phyloP scores from a whole-genome alignment of 2,329 filamentous ascomycete species.

The Diaporthe citriasiana region DNA sequence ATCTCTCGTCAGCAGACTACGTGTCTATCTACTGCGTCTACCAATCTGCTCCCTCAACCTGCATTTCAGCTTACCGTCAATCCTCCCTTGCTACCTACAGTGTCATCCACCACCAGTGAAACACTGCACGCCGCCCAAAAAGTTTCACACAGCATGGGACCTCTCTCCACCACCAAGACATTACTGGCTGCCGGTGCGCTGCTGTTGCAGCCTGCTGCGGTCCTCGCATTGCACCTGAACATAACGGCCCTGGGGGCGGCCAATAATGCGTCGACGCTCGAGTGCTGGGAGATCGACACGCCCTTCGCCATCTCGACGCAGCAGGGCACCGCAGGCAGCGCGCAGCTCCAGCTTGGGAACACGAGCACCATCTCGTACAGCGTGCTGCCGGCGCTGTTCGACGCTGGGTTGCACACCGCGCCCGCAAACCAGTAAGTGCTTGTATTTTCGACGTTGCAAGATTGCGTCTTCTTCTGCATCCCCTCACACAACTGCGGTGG shows the following conservation, averaged over 20 bases:
- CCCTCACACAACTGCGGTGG: not conserved
- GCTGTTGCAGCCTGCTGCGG: constrained; percentile 12
- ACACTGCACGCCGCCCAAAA: not conserved
- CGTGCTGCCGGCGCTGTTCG: constrained; percentile 54
- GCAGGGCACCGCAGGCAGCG: constrained; percentile 52
- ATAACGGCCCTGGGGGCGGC: constrained; percentile 55
- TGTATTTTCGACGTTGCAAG: not conserved
- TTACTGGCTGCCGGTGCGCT: constrained; percentile 17
- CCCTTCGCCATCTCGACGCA: constrained; percentile 52
- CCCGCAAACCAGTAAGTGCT: constrained; percentile 55
- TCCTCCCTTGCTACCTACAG: not conserved
- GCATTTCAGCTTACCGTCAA: constrained; percentile 20
- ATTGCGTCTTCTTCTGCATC: not conserved
- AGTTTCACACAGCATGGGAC: constrained; percentile 4
- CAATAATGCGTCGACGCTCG: constrained; percentile 55
- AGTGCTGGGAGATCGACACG: constrained; percentile 59
- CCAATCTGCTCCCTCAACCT: not conserved
- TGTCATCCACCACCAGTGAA: constrained; percentile 8
- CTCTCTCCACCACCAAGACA: not conserved
- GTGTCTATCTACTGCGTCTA: not conserved
- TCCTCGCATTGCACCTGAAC: constrained; percentile 49
- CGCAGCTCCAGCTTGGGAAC: constrained; percentile 50
- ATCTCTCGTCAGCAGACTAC: not conserved
- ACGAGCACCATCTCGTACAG: constrained; percentile 53
- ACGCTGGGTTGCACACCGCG: constrained; percentile 58